Conservation (phyloP, 768 basidiomycete species). For the Floccularia luteovirens region DNA sequence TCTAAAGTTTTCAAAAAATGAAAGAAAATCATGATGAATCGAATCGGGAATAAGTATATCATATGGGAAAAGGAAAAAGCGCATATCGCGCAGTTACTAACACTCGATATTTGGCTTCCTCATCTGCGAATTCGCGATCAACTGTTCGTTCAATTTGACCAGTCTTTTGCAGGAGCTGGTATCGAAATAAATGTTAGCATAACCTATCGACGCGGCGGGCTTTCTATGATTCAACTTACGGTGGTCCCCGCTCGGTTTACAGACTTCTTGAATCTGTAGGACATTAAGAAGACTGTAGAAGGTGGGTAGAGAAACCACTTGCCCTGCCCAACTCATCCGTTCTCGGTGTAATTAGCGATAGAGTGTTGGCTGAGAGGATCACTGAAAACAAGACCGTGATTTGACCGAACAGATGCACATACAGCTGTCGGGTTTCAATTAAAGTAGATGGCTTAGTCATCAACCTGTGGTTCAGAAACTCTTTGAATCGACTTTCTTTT, state of each 20-base stretch:
- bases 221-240: slow-evolving; percentile 30
- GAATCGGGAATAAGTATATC: no score
- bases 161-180: slow-evolving; percentile 91
- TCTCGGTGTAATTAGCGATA: slow-evolving; percentile 2
- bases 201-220: slow-evolving; percentile 7
- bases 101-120: slow-evolving; percentile 87
- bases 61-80: neutral
- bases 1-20: no score
- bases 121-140: slow-evolving; percentile 88
- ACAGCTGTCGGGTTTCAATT: no score
- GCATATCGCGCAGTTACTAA: slow-evolving; percentile 28
- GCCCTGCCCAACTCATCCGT: slow-evolving; percentile 54
- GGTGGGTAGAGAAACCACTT: slow-evolving; percentile 8
- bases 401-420: no score
- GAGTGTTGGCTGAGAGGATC: neutral
- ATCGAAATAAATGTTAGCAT: slow-evolving; percentile 8
- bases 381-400: no score
- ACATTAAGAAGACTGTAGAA: neutral
- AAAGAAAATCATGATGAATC: no score
- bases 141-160: slow-evolving; percentile 96
- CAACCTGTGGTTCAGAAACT: no score
- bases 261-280: slow-evolving; percentile 82
- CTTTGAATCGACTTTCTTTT: no score
- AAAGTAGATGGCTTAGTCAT: no score
- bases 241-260: slow-evolving; percentile 90